phyloP scores from a whole-genome alignment of 108 stramenopile genomes.

The Nitzschia palea region DNA sequence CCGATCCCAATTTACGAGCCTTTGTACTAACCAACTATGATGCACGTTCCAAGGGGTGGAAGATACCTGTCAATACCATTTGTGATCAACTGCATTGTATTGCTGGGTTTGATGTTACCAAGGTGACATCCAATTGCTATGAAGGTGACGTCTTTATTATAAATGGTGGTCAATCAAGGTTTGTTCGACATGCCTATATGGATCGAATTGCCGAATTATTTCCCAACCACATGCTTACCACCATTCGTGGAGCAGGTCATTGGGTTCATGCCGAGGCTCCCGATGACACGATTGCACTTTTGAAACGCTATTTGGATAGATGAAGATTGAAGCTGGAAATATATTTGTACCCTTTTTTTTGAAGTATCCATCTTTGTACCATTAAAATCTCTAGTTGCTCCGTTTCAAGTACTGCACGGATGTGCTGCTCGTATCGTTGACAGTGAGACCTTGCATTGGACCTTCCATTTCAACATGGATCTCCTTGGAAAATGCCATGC shows the following conservation, averaged over 20 bases:
- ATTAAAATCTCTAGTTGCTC: too few relatives aligned
- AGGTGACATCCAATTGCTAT: conserved; percentile 24
- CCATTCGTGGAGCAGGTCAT: conserved; percentile 90
- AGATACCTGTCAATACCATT: conserved; percentile 82
- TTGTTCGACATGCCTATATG: conserved; percentile 86
- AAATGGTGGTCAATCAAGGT: conserved; percentile 87
- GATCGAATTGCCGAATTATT: conserved; percentile 77
- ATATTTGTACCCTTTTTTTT: too few relatives aligned
- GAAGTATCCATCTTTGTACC: too few relatives aligned
- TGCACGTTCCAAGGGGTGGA: conserved; percentile 60
- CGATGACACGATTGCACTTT: conserved; percentile 70
- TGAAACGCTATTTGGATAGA: conserved; percentile 82
- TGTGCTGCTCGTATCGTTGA: too few relatives aligned
- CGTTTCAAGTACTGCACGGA: too few relatives aligned
- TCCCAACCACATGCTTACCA: conserved; percentile 90
- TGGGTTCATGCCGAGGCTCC: conserved; percentile 96
- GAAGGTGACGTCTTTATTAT: conserved; percentile 85
- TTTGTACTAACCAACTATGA: conserved; percentile 91
- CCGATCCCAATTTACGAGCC: conserved; percentile 84
- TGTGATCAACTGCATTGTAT: conserved; percentile 66
- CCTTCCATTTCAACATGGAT: too few relatives aligned
- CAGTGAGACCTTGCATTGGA: too few relatives aligned
- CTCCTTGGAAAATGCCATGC: too few relatives aligned
- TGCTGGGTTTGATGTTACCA: conserved; percentile 71
- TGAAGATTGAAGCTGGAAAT: too few relatives aligned